Conservation (phyloP, 2,329 filamentous ascomycete genomes). For the Alternaria sp. region DNA sequence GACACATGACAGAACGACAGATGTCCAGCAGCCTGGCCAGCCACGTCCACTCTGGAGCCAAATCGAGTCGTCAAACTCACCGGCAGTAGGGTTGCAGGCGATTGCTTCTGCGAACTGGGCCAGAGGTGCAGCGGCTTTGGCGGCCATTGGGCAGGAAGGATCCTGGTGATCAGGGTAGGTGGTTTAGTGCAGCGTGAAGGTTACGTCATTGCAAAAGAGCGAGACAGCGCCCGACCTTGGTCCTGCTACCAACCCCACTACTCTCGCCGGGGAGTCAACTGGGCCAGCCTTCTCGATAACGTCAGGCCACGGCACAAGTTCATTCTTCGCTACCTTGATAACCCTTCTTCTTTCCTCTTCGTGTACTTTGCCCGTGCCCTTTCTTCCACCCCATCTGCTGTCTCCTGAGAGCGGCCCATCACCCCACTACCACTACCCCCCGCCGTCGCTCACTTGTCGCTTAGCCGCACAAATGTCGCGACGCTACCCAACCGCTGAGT, state of each 20-base stretch:
- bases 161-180: constrained; percentile 21
- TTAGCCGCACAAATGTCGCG: constrained; percentile 47
- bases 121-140: constrained; percentile 16
- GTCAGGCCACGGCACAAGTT: constrained; percentile 32
- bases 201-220: constrained; percentile 27
- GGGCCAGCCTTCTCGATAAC: constrained; percentile 34
- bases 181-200: constrained; percentile 17
- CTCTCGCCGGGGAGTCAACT: constrained; percentile 27
- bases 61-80: background rate
- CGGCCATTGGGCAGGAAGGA: constrained; percentile 22
- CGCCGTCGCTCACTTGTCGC: constrained; percentile 25
- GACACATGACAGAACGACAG: constrained; percentile 16
- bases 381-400: constrained; percentile 13
- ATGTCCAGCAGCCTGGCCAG: background rate
- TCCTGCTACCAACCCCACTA: constrained; percentile 31
- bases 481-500: constrained; percentile 57
- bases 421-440: constrained; percentile 17
- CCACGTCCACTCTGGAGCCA: background rate
- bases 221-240: constrained; percentile 23
- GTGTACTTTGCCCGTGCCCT: constrained; percentile 7
- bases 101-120: constrained; percentile 19
- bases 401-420: constrained; percentile 20
- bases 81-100: background rate
- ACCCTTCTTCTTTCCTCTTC: constrained; percentile 14
- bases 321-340: constrained; percentile 16